These are phyloP conservation scores for Candida labiduridarum DNA, from an alignment of 1,139 yeast species.

Conservation along the genomic window DNA sequence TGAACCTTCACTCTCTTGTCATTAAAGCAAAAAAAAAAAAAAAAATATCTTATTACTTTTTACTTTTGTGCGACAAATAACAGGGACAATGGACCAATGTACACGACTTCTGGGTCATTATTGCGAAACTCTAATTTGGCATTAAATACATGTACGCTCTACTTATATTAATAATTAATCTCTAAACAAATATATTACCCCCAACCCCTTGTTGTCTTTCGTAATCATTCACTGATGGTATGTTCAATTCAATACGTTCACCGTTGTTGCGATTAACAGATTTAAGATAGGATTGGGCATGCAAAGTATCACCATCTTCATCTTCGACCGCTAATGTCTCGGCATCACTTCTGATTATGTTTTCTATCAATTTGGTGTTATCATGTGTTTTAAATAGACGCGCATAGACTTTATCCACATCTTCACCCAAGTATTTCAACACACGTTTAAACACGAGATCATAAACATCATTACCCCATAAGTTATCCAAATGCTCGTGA, in stretches of 20 bases:
- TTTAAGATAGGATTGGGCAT: slow-evolving; percentile 14
- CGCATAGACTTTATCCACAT: slow-evolving; percentile 15
- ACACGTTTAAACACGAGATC: slow-evolving; percentile 50
- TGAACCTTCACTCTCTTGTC: neutral
- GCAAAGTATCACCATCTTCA: slow-evolving; percentile 7
- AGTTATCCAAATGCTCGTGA: slow-evolving; percentile 86
- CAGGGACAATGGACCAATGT: neutral
- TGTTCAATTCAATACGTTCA: neutral
- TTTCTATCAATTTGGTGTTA: slow-evolving; percentile 14
- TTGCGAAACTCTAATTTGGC: neutral
- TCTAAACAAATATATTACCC: slow-evolving; percentile 3
- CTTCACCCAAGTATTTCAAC: slow-evolving; percentile 36
- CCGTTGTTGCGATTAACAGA: slow-evolving; percentile 3
- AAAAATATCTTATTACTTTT: neutral
- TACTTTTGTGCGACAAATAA: neutral
- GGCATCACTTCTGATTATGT: slow-evolving; percentile 12
- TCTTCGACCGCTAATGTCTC: slow-evolving; percentile 3
- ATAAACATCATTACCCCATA: slow-evolving; percentile 81
- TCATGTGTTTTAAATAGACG: slow-evolving; percentile 10
- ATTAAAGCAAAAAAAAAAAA: neutral
- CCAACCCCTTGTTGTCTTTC: slow-evolving; percentile 8
- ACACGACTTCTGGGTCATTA: slow-evolving; percentile 1
- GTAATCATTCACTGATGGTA: slow-evolving; percentile 3
- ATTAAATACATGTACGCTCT: neutral
- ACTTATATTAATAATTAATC: slow-evolving; percentile 1